These are phyloP conservation scores for Botrytis squamosa DNA, from an alignment of 2,329 filamentous ascomycete genomes.

Conservation along the genomic window DNA sequence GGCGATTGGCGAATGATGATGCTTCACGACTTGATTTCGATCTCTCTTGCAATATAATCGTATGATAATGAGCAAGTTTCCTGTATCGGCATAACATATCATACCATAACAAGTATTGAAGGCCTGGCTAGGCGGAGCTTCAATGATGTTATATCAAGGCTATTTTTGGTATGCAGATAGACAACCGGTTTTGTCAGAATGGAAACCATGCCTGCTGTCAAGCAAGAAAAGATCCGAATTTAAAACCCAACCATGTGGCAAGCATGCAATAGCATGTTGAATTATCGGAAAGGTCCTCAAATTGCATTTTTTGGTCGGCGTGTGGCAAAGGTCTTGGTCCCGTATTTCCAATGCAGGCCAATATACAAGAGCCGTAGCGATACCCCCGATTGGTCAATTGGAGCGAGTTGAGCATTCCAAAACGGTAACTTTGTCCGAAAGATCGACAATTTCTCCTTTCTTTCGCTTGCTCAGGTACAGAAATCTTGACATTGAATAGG, in stretches of 20 bases:
- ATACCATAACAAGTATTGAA: background rate
- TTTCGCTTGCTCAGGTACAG: background rate
- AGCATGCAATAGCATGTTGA: background rate
- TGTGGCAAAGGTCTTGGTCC: constrained; percentile 1
- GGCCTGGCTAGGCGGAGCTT: background rate
- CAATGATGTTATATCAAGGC: background rate
- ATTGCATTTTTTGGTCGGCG: background rate
- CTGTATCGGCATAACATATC: background rate
- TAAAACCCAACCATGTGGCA: background rate
- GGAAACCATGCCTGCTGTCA: background rate
- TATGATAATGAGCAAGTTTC: background rate
- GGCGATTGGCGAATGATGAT: background rate
- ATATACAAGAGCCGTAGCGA: background rate
- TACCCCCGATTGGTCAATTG: background rate
- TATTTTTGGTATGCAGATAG: background rate
- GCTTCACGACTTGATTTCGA: too few relatives aligned
- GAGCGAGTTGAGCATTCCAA: background rate
- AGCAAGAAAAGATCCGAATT: background rate
- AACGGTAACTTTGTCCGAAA: background rate
- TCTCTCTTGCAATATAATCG: background rate
- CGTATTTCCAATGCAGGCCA: background rate
- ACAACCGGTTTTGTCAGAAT: background rate
- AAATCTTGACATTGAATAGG: background rate
- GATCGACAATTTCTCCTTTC: background rate
- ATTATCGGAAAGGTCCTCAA: background rate